A percentile compares a stretch with the other conserved stretches of the same genome.
Conservation (phyloP, 2,329 filamentous ascomycete genomes). For the Fusarium coicis region DNA sequence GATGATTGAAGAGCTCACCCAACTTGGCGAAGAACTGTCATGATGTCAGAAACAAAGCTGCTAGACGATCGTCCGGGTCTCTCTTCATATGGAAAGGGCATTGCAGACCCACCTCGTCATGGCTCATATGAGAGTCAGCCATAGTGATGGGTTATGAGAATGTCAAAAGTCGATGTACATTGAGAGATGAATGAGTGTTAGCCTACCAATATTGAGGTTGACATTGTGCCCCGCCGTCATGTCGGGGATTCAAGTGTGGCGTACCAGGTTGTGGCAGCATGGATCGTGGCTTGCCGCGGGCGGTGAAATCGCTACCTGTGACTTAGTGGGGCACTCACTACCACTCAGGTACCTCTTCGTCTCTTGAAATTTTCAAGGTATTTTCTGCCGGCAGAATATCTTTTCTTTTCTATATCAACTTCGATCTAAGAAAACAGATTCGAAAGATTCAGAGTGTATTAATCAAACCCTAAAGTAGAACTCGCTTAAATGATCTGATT, state of each 20-base stretch:
- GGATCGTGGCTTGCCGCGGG: conserved; percentile 2
- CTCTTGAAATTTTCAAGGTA: neutral
- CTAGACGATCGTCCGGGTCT: conserved; percentile 1
- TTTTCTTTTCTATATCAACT: neutral
- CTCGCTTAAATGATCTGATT: neutral
- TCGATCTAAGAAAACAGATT: neutral
- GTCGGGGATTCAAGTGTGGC: conserved; percentile 13
- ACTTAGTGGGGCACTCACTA: neutral
- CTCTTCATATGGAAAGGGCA: neutral
- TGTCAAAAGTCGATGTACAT: conserved; percentile 7
- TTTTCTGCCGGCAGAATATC: conserved; percentile 16
- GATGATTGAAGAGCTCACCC: conserved; percentile 72
- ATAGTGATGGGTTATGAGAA: conserved; percentile 24
- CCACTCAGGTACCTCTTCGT: neutral
- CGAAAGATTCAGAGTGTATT: neutral
- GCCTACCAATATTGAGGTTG: conserved; percentile 27
- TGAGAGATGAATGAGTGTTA: conserved; percentile 20
- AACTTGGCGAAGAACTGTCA: conserved; percentile 78
- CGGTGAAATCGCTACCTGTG: neutral
- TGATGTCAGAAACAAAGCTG: conserved; percentile 11
- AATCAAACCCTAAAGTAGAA: accelerated
- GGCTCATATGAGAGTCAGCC: conserved; percentile 40
- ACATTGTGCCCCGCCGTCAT: conserved; percentile 41
- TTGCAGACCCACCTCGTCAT: conserved; percentile 41
- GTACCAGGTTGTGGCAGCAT: conserved; percentile 8